Evolutionary conservation across 768 basidiomycete species (phyloP), one percentile per base, ranked within the genome.

Genomic region (Suillus bovinus): DNA sequence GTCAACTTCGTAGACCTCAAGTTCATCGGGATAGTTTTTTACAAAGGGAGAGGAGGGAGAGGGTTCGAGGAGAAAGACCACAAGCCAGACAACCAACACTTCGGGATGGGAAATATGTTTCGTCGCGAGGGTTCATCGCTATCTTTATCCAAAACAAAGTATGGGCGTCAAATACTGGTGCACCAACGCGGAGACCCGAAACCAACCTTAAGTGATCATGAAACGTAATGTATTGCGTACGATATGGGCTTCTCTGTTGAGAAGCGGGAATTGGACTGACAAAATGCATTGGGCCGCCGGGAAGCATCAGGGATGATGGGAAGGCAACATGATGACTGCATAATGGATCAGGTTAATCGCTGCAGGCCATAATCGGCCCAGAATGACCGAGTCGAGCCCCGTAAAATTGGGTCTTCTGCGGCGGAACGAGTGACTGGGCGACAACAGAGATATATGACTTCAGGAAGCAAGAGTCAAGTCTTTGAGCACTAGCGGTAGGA

Each of bases 1-100:
- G 67, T 70, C 49, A 76, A 69, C 14, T 65, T 73, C 13, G 74
- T 69, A 62, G 68, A 71, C 66, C 65, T 73, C 61, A 74, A 73
- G 53, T 74, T 73, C 74, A 74, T 74, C 41, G 54, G 46, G 62
- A 31, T 17, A 16, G 31, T 41, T 20, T 24, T 36, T 41, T 56
- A 36, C 55, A 56, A 27, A 39, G 17, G 38, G 10, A 34, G 33
- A 56, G 24, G 24, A 17, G 14, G 27, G 27, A 17, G 5, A 27
- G 36, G 17, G 27, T 39, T 56, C 38, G 11, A 20, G 11, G 5
- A 6, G 27, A 56, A 56, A 41, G 20, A 27, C 27, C 22, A 56
- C 36, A 56, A 56, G 38, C 38, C 55, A 41, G 24, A 39, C 27
- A 17, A 56, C 55, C 55, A 38, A 55, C 22, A 27, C 55, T 24